phyloP scores from a whole-genome alignment of 139 green algal genomes.

The Volvox africanus region DNA sequence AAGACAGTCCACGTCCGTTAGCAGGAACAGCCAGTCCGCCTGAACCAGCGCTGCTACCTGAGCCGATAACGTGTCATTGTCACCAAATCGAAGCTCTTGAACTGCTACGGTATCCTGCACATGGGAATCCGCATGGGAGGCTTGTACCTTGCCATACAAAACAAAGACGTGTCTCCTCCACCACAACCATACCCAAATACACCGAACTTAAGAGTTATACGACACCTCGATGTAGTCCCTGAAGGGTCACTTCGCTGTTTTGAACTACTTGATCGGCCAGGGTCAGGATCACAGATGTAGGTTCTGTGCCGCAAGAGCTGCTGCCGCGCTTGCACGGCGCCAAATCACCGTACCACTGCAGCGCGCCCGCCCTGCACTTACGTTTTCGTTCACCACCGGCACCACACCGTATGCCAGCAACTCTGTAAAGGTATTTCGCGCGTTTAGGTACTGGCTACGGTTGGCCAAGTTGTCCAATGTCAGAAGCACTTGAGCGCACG shows the following conservation, averaged over 20 bases:
- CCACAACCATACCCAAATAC: too few species aligned
- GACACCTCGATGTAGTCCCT: too few species aligned
- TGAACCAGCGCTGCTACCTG: constrained; percentile 91
- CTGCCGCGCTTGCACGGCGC: too few species aligned
- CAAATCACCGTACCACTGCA: too few species aligned
- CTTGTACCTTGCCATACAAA: too few species aligned
- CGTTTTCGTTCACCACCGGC: constrained; percentile 97
- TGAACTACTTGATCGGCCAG: too few species aligned
- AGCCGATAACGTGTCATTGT: constrained; percentile 96
- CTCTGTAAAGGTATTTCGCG: constrained; percentile 90
- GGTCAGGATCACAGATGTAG: too few species aligned
- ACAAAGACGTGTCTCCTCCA: too few species aligned
- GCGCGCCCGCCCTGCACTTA: constrained; percentile 35
- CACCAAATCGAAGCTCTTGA: constrained; percentile 91
- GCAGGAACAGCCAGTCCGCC: constrained; percentile 94
- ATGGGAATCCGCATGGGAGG: neutral
- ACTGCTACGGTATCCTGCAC: constrained; percentile 89
- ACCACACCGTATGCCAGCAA: constrained; percentile 86
- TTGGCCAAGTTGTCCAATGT: constrained; percentile 93
- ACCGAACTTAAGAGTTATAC: too few species aligned
- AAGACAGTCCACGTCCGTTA: constrained; percentile 94
- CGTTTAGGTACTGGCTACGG: constrained; percentile 90
- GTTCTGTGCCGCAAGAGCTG: too few species aligned
- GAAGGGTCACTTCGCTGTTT: too few species aligned
- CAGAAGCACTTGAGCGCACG: constrained; percentile 91